Base-by-base conservation (phyloP, 495 filamentous ascomycete species). In the Hyphodiscus hymeniophilus region DNA sequence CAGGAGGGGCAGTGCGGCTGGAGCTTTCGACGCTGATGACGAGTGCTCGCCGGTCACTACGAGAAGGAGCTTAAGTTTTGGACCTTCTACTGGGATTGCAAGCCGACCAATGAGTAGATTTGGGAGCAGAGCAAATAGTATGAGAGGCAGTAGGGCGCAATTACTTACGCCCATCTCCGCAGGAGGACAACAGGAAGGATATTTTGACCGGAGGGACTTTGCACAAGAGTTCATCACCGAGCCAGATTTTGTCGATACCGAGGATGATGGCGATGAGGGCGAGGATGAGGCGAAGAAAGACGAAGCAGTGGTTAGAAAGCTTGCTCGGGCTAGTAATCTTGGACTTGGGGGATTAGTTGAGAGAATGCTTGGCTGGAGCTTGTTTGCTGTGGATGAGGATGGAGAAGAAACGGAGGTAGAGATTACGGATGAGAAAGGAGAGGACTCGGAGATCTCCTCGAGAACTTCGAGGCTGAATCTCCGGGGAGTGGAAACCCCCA, bases 291-390 rank as follows among this genome's bases (percentile, higher is more conserved):
- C 46, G 23, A 51, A 61, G 41, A 65, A 66, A 13, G 77, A 79
- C 54, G 78, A 84, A 57, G 75, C 75, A 22, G 63, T 73, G 11
- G 62, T 80, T 3, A 70, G 71, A 45, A 61, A 70, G 46, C 58
- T 82, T 13, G 72, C 80, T 18, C 62, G 72, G 44, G 70, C 78
- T 48, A 73, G 73, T n/a, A 77, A 75, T 35, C 80, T 79, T 44
- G 81, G 84, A 3, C 63, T 89, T n/a, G 83, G 83, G 0, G 73
- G 76, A 8, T 88, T 83, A 80, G 72, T 95, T 52, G 86, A 86
- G 54, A 72, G 75, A 38, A 56, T 89, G 48, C 74, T 89, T 31
- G 82, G 81, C 6, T 89, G 87, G 75, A 84, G 80, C 13, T 63
- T 92, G 15, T 91, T 92, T 62, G 77, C 81, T 7, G 81, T 88